Conservation (phyloP, 1,284 basidiomycete species). For the Pholiota adiposa region DNA sequence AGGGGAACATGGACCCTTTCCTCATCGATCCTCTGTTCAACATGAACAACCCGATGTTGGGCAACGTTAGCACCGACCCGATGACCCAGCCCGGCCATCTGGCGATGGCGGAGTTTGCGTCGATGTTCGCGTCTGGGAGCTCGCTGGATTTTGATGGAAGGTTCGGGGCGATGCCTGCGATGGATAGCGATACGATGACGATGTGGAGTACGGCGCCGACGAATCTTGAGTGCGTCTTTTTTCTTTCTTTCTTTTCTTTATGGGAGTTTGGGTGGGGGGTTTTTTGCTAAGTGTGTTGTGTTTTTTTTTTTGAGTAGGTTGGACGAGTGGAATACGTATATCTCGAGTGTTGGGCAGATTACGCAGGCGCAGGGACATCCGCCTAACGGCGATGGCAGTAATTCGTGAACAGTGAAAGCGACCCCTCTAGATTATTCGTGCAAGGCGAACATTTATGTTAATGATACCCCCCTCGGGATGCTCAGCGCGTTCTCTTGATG, state of each 20-base stretch:
- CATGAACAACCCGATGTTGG: conserved; percentile 7
- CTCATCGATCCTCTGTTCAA: conserved; percentile 13
- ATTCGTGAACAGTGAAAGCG: background rate
- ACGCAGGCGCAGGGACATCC: conserved; percentile 20
- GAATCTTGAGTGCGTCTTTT: conserved; percentile 43
- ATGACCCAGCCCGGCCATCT: background rate
- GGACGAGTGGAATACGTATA: conserved; percentile 43
- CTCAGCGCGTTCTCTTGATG: too few species aligned
- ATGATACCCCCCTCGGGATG: too few species aligned
- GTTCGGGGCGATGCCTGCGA: conserved; percentile 23
- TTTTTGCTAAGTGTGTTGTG: background rate
- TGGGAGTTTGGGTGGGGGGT: background rate
- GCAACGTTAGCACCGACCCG: background rate
- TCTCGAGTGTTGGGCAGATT: conserved; percentile 39
- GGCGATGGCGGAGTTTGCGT: conserved; percentile 3
- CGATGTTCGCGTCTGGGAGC: conserved; percentile 4
- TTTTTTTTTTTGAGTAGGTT: too few species aligned
- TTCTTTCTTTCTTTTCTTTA: too few species aligned
- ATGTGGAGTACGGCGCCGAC: conserved; percentile 51
- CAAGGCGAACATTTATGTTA: too few species aligned
- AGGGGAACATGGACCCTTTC: conserved; percentile 9
- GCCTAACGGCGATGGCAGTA: background rate
- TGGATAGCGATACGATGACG: conserved; percentile 41
- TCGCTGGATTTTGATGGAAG: conserved; percentile 9
- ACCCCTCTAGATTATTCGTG: too few species aligned